These are phyloP conservation scores for Bombardia bombarda DNA, from an alignment of 495 filamentous ascomycete genomes.

Conservation along the genomic window DNA sequence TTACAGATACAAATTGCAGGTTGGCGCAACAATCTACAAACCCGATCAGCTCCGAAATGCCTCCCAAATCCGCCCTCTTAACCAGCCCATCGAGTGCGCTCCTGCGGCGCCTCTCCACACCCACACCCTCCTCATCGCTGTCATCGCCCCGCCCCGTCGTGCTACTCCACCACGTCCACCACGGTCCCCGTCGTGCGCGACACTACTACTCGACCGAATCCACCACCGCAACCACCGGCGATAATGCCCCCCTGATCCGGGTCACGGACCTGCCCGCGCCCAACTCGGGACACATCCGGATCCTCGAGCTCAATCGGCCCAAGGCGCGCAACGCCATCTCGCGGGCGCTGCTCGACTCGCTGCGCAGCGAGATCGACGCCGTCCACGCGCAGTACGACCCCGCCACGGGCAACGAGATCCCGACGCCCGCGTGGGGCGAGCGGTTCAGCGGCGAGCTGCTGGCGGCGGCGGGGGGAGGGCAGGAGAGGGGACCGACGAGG, in stretches of 20 bases:
- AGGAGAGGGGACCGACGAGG: constrained; percentile 51
- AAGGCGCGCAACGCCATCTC: constrained; percentile 86
- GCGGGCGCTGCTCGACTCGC: constrained; percentile 57
- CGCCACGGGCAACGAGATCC: constrained; percentile 39
- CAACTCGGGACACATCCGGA: constrained; percentile 72
- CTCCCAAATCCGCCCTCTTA: background rate
- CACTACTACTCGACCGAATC: constrained; percentile 32
- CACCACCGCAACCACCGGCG: background rate
- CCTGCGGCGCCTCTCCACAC: background rate
- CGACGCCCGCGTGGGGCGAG: constrained; percentile 22
- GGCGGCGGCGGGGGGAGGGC: no score
- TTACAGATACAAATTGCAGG: no score
- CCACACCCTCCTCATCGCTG: background rate
- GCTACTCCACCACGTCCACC: background rate
- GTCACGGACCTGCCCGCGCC: constrained; percentile 68
- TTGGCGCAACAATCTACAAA: no score
- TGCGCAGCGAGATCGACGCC: constrained; percentile 59
- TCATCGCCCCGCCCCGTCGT: background rate
- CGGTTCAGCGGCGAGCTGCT: constrained; percentile 31
- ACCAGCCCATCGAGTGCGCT: background rate
- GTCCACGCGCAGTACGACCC: constrained; percentile 60
- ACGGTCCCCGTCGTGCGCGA: constrained; percentile 3
- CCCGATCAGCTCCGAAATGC: no score
- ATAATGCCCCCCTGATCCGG: constrained; percentile 50
- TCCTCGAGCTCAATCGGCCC: constrained; percentile 82